Percentiles rank a stretch among this genome's conserved stretches.
These are phyloP conservation scores for Orbilia brochopaga DNA, from an alignment of 2,329 filamentous ascomycete genomes.

Conservation along the genomic window DNA sequence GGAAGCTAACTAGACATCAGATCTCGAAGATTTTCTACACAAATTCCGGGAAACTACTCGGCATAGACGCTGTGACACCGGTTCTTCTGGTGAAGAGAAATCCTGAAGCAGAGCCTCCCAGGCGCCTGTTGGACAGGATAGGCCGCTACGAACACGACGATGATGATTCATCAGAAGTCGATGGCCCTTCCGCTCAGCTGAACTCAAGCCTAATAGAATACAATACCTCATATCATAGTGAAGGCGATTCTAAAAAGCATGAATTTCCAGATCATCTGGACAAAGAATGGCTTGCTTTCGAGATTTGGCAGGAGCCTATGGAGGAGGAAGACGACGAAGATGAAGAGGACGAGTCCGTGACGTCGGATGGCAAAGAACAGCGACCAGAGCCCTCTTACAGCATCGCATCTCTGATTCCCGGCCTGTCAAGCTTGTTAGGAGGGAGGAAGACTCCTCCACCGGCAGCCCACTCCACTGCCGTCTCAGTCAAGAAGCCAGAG, in stretches of 20 bases:
- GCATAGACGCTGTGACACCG: slow-evolving; percentile 76
- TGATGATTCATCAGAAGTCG: slow-evolving; percentile 55
- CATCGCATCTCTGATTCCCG: slow-evolving; percentile 41
- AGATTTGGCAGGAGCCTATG: slow-evolving; percentile 73
- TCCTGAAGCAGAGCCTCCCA: slow-evolving; percentile 67
- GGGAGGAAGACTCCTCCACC: slow-evolving; percentile 47
- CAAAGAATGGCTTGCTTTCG: slow-evolving; percentile 87
- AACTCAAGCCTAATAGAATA: slow-evolving; percentile 58
- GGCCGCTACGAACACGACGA: slow-evolving; percentile 56
- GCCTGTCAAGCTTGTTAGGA: slow-evolving; percentile 32
- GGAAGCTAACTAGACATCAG: slow-evolving; percentile 21
- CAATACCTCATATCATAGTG: slow-evolving; percentile 54
- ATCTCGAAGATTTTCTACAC: slow-evolving; percentile 93
- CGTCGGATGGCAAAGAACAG: slow-evolving; percentile 14
- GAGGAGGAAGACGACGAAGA: slow-evolving; percentile 63
- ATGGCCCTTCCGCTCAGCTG: slow-evolving; percentile 53
- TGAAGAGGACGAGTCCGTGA: slow-evolving; percentile 57
- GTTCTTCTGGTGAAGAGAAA: slow-evolving; percentile 78
- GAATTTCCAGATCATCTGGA: slow-evolving; percentile 76
- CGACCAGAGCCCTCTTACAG: slow-evolving; percentile 18
- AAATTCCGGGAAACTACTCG: slow-evolving; percentile 85
- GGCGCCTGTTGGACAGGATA: slow-evolving; percentile 64
- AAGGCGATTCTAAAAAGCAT: slow-evolving; percentile 61
- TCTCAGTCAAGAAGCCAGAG: slow-evolving; percentile 29
- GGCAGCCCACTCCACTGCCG: slow-evolving; percentile 44